Conservation (phyloP, 371 early-diverging fungal species). For the Apophysomyces trapeziformis region DNA sequence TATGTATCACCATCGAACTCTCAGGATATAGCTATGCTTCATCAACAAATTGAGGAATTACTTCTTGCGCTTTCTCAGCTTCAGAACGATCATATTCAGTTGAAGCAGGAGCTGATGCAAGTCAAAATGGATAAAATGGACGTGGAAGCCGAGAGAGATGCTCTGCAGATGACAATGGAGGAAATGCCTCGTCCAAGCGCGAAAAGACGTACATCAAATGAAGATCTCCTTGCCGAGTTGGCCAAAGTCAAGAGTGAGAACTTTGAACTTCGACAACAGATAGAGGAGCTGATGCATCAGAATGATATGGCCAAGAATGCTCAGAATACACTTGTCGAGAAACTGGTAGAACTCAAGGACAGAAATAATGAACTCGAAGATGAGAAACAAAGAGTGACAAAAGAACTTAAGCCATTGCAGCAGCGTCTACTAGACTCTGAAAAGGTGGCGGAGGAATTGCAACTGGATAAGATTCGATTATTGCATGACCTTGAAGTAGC, state of each 20-base stretch:
- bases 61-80: constrained; percentile 59
- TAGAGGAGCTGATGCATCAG: constrained; percentile 42
- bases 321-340: constrained; percentile 42
- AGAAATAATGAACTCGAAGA: constrained; percentile 38
- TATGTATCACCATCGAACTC: constrained; percentile 14
- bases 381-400: constrained; percentile 30
- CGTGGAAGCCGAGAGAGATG: constrained; percentile 49
- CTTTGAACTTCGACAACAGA: constrained; percentile 35
- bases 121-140: constrained; percentile 66
- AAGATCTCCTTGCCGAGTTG: constrained; percentile 16
- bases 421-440: constrained; percentile 17
- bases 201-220: neutral
- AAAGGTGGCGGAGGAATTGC: constrained; percentile 20
- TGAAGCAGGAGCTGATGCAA: constrained; percentile 61
- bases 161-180: constrained; percentile 38
- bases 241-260: constrained; percentile 29
- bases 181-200: constrained; percentile 17
- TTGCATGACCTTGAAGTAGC: constrained; percentile 17
- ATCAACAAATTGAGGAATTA: constrained; percentile 67
- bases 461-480: constrained; percentile 20
- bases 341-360: constrained; percentile 44
- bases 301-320: constrained; percentile 51
- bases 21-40: constrained; percentile 48
- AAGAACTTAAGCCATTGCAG: constrained; percentile 27
- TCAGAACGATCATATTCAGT: constrained; percentile 59